These are phyloP conservation scores for Areca catechu DNA, from an alignment of 176 grass and related monocot genomes.

Conservation along the genomic window DNA sequence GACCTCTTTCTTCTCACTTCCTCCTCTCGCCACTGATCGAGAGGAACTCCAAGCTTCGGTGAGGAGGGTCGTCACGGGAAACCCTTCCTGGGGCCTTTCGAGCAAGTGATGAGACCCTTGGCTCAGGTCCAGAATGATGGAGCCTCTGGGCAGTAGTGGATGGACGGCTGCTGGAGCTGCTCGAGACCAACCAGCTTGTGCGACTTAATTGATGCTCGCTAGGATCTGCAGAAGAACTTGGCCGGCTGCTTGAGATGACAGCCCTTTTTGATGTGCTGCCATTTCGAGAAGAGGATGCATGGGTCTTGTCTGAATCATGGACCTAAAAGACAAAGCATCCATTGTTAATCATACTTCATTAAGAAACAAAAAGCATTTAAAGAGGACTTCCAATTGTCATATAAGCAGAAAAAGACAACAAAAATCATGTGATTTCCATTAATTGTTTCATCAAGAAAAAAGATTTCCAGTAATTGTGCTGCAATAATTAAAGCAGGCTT, in stretches of 20 bases:
- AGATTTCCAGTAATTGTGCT: no score
- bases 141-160: slow-evolving; percentile 47
- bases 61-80: slow-evolving; percentile 31
- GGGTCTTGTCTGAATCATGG: slow-evolving; percentile 41
- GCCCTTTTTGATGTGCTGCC: slow-evolving; percentile 54
- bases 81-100: background rate
- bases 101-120: slow-evolving; percentile 32
- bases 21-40: slow-evolving; percentile 58
- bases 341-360: no score
- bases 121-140: slow-evolving; percentile 53
- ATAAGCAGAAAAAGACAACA: no score
- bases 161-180: slow-evolving; percentile 43
- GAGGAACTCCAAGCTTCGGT: slow-evolving; percentile 63
- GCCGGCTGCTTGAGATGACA: slow-evolving; percentile 29
- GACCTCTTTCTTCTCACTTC: slow-evolving; percentile 29
- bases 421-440: no score
- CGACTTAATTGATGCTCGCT: slow-evolving; percentile 30
- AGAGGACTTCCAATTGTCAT: no score
- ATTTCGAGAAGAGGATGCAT: slow-evolving; percentile 37
- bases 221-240: slow-evolving; percentile 40
- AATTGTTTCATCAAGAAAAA: no score
- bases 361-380: no score
- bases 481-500: no score
- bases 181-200: slow-evolving; percentile 25
- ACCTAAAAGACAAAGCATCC: slow-evolving; percentile 11